Conservation (phyloP, 495 filamentous ascomycete species). For the Aspergillus affinis region DNA sequence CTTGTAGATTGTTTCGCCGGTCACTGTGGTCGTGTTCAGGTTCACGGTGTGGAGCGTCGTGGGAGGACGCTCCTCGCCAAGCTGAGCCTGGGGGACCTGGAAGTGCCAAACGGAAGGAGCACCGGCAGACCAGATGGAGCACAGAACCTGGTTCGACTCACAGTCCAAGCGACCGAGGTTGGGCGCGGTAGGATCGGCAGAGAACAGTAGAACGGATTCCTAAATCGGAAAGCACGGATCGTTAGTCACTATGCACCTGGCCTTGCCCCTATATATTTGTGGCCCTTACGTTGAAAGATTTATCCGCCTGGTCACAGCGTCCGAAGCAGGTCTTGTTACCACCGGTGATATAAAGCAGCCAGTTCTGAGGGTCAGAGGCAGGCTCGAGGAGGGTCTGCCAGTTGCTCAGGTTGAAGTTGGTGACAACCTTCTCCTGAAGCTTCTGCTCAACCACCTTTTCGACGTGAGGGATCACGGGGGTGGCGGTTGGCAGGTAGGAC, state of each 20-base stretch:
- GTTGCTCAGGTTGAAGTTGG: conserved; percentile 65
- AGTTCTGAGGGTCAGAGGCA: conserved; percentile 67
- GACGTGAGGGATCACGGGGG: conserved; percentile 45
- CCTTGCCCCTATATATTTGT: conserved; percentile 2
- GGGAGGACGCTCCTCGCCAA: conserved; percentile 37
- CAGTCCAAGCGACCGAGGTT: conserved; percentile 75
- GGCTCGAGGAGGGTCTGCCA: conserved; percentile 69
- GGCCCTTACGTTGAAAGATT: conserved; percentile 55
- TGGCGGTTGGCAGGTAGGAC: conserved; percentile 57
- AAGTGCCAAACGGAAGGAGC: conserved; percentile 73
- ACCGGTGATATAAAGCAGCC: conserved; percentile 78
- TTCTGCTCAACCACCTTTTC: conserved; percentile 55
- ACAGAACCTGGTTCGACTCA: conserved; percentile 75
- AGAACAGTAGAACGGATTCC: conserved; percentile 69
- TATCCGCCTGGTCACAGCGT: conserved; percentile 52
- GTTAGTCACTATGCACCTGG: conserved; percentile 16
- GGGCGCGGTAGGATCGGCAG: conserved; percentile 63
- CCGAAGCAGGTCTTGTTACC: conserved; percentile 87
- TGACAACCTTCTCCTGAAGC: conserved; percentile 55
- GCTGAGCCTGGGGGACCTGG: conserved; percentile 60
- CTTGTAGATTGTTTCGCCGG: conserved; percentile 59
- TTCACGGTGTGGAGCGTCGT: conserved; percentile 56
- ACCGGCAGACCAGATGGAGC: conserved; percentile 75
- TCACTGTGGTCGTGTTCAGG: conserved; percentile 66
- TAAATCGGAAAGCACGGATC: conserved; percentile 19